Conservation (phyloP, 139 green algal species). For the Micromonas commoda region DNA sequence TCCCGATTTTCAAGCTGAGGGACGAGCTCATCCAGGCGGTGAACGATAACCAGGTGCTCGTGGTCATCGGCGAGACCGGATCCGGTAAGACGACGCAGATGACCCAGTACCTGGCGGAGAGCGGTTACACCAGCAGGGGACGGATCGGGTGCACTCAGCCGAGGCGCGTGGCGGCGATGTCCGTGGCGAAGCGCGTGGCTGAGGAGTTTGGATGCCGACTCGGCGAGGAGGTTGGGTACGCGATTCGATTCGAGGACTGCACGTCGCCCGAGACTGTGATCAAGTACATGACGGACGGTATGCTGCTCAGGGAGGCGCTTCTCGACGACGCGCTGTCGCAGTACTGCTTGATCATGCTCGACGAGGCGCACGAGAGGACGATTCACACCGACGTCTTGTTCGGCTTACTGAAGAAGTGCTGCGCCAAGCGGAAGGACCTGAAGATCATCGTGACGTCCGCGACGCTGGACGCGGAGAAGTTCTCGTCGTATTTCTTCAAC, state of each 20-base stretch:
- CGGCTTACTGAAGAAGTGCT: constrained; percentile 87
- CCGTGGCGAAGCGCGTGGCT: constrained; percentile 89
- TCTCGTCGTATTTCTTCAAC: constrained; percentile 49
- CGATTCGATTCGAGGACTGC: constrained; percentile 98
- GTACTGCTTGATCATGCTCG: constrained; percentile 79
- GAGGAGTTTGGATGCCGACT: constrained; percentile 80
- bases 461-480: constrained; percentile 70
- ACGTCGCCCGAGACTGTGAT: constrained; percentile 75
- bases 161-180: constrained; percentile 91
- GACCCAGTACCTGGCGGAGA: constrained; percentile 90
- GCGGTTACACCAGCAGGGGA: constrained; percentile 73
- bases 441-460: constrained; percentile 94
- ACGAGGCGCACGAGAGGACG: constrained; percentile 88
- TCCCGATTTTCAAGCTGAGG: constrained; percentile 92
- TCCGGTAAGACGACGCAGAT: constrained; percentile 92
- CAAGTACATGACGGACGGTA: constrained; percentile 63
- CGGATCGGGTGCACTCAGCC: constrained; percentile 93
- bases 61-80: constrained; percentile 97
- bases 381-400: constrained; percentile 96
- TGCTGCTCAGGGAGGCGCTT: constrained; percentile 93
- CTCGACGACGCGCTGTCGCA: constrained; percentile 68
- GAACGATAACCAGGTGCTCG: constrained; percentile 76
- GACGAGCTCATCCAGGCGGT: constrained; percentile 85
- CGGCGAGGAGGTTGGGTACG: constrained; percentile 70
- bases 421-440: constrained; percentile 80